A percentile compares a stretch with the other conserved stretches of the same genome.
Evolutionary conservation across 495 filamentous ascomycete species (phyloP).

Genomic region (Aspergillus bridgeri): DNA sequence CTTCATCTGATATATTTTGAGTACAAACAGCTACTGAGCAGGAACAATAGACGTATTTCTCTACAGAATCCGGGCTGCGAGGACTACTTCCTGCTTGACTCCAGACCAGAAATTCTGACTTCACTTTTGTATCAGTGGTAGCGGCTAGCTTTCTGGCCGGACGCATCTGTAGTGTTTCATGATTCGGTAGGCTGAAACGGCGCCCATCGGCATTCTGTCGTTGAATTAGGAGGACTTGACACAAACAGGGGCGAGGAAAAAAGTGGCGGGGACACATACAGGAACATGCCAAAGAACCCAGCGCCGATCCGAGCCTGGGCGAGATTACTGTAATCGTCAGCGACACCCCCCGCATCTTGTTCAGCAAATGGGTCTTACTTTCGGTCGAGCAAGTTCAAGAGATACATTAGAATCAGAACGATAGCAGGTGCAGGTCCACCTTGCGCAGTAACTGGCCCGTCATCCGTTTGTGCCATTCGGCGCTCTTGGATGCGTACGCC

Average conservation of each 20-base stretch:
- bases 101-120: no score
- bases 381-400: slow-evolving; percentile 77
- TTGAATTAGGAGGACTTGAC: slow-evolving; percentile 1
- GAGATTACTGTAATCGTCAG: slow-evolving; percentile 21
- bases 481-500: slow-evolving; percentile 27
- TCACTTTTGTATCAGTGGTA: no score
- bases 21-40: no score
- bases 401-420: slow-evolving; percentile 67
- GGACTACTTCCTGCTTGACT: no score
- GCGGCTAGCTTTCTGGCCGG: no score
- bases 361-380: slow-evolving; percentile 28
- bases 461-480: slow-evolving; percentile 36
- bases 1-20: no score
- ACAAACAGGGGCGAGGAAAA: slow-evolving; percentile 41
- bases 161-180: no score
- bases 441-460: slow-evolving; percentile 49
- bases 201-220: slow-evolving; percentile 50
- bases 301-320: slow-evolving; percentile 50
- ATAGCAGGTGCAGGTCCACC: slow-evolving; percentile 58
- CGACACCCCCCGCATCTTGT: background rate
- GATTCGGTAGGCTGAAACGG: slow-evolving; percentile 57
- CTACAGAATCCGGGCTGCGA: no score
- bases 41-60: no score
- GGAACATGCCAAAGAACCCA: slow-evolving; percentile 74
- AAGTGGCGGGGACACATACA: slow-evolving; percentile 29